phyloP scores from a whole-genome alignment of 192 early-diverging fungal species.

The Thoreauomyces humboldtii region DNA sequence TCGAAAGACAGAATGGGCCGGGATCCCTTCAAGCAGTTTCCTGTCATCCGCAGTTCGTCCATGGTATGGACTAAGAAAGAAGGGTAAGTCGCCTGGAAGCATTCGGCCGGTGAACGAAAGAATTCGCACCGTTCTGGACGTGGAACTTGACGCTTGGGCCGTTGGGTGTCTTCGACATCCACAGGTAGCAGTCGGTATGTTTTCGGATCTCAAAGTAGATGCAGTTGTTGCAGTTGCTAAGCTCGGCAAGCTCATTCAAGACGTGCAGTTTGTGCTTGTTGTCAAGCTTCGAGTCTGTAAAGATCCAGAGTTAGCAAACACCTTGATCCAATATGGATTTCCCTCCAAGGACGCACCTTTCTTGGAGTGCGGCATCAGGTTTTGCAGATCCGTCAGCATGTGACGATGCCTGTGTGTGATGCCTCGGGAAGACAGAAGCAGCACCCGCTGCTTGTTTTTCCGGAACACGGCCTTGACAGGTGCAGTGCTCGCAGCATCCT shows the following conservation, averaged over 20 bases:
- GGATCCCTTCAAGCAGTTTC: conserved; percentile 96
- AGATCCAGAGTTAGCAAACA: neutral
- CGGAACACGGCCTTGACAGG: neutral
- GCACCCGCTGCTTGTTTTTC: conserved; percentile 87
- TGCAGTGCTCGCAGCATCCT: conserved; percentile 6
- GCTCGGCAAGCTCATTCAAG: conserved; percentile 92
- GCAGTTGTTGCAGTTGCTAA: conserved; percentile 98
- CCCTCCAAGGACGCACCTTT: conserved; percentile 57
- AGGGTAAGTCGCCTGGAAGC: too few relatives aligned
- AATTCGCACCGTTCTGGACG: conserved; percentile 77
- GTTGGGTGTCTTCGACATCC: conserved; percentile 91
- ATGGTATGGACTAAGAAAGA: conserved; percentile 84
- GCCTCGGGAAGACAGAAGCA: conserved; percentile 86
- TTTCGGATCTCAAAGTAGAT: conserved; percentile 94
- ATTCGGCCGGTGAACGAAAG: neutral
- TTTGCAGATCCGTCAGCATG: conserved; percentile 82
- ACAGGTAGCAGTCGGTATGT: conserved; percentile 91
- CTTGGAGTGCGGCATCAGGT: conserved; percentile 90
- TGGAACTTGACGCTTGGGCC: conserved; percentile 94
- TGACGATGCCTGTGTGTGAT: conserved; percentile 87
- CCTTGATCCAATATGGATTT: neutral
- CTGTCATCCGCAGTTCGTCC: conserved; percentile 98
- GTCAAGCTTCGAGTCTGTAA: conserved; percentile 85
- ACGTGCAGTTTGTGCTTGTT: conserved; percentile 82
- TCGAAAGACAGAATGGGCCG: conserved; percentile 96